Evolutionary conservation across 176 grass and related monocot species (phyloP).

Genomic region (Olyra latifolia): DNA sequence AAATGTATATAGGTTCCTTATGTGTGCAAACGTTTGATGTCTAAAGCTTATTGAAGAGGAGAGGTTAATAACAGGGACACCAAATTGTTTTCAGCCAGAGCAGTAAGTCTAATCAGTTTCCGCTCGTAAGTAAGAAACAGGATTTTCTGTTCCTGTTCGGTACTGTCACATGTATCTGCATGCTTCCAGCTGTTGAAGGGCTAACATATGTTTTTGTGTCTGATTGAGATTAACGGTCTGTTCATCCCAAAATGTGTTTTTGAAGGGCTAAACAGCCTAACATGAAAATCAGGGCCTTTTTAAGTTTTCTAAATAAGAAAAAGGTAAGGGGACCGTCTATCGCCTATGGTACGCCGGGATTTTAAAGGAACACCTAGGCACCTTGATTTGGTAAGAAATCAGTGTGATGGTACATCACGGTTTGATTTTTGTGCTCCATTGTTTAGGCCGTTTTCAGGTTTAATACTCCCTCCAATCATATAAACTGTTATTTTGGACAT

Average conservation of each 20-base stretch:
- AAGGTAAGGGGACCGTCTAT: too few relatives aligned
- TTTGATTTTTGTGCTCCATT: too few relatives aligned
- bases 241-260: background rate
- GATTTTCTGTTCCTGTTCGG: background rate
- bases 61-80: background rate
- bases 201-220: background rate
- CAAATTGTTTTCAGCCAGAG: background rate
- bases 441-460: too few relatives aligned
- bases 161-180: background rate
- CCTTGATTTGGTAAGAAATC: too few relatives aligned
- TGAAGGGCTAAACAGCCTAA: too few relatives aligned
- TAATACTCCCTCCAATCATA: too few relatives aligned
- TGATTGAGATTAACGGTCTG: background rate
- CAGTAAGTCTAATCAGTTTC: background rate
- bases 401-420: too few relatives aligned
- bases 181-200: background rate
- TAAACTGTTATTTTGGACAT: too few relatives aligned
- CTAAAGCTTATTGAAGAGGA: slow-evolving; percentile 16
- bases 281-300: background rate
- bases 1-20: background rate
- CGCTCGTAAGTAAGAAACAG: background rate
- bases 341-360: too few relatives aligned
- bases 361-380: too few relatives aligned
- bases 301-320: too few relatives aligned
- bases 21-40: background rate